These are phyloP conservation scores for Ganoderma lingzhi DNA, from an alignment of 1,284 basidiomycete genomes.

Conservation along the genomic window DNA sequence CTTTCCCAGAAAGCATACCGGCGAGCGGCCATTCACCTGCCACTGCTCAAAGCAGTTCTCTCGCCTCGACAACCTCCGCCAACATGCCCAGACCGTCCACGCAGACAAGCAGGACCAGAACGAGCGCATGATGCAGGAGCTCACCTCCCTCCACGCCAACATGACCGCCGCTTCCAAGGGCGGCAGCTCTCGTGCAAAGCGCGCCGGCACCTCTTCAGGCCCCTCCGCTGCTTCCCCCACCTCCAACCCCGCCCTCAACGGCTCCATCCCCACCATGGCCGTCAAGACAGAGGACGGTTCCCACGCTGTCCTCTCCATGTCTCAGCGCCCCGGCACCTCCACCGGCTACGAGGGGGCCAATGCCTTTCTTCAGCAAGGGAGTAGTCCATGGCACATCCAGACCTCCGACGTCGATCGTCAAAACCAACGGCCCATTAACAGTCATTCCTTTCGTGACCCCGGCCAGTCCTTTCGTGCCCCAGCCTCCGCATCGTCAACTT, in stretches of 20 bases:
- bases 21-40: constrained; percentile 94
- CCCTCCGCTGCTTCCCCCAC: constrained; percentile 33
- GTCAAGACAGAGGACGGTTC: constrained; percentile 64
- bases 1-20: constrained; percentile 88
- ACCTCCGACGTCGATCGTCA: constrained; percentile 48
- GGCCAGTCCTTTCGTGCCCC: constrained; percentile 71
- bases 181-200: constrained; percentile 52
- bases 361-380: constrained; percentile 45
- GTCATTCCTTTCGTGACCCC: constrained; percentile 74
- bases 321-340: constrained; percentile 69
- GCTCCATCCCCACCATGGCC: constrained; percentile 44
- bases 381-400: constrained; percentile 46
- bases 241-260: constrained; percentile 30
- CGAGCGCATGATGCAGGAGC: constrained; percentile 91
- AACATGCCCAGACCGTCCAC: constrained; percentile 96
- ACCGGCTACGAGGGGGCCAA: constrained; percentile 72
- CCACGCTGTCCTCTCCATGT: constrained; percentile 43
- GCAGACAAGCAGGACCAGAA: constrained; percentile 90
- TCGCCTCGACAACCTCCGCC: constrained; percentile 94
- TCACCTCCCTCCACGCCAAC: constrained; percentile 85
- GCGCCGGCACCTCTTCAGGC: constrained; percentile 39
- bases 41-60: constrained; percentile 97
- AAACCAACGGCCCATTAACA: constrained; percentile 43
- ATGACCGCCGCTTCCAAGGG: constrained; percentile 80
- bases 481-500: constrained; percentile 50